Conservation (phyloP, 2,329 filamentous ascomycete species). For the Trichoderma atrobrunneum region DNA sequence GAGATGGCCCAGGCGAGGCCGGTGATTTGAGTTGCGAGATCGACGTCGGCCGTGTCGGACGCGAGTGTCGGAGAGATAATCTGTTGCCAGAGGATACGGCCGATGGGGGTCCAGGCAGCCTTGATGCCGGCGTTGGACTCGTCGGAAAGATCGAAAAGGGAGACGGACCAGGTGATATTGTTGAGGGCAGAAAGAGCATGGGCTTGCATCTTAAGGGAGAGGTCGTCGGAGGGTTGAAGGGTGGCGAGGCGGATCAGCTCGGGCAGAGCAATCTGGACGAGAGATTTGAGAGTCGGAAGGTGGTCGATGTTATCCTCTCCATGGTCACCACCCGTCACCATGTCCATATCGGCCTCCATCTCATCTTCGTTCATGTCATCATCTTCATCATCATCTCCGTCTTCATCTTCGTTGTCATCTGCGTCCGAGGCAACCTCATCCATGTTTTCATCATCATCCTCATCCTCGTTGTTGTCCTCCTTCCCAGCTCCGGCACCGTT, state of each 20-base stretch:
- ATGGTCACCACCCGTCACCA: conserved; percentile 53
- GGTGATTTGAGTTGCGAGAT: conserved; percentile 60
- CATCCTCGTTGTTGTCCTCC: conserved; percentile 34
- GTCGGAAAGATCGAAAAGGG: conserved; percentile 57
- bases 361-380: conserved; percentile 57
- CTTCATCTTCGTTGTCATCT: conserved; percentile 38
- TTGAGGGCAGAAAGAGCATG: conserved; percentile 60
- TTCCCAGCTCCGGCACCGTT: conserved; percentile 32
- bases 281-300: conserved; percentile 50
- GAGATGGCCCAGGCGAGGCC: conserved; percentile 65
- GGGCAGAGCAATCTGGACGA: conserved; percentile 37
- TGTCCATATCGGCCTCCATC: conserved; percentile 63
- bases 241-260: conserved; percentile 48
- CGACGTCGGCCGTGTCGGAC: conserved; percentile 60
- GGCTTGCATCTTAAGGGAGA: conserved; percentile 45
- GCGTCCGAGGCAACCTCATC: conserved; percentile 29
- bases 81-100: conserved; percentile 56
- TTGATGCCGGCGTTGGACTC: conserved; percentile 51
- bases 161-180: conserved; percentile 67
- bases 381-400: conserved; percentile 41
- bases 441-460: conserved; percentile 39
- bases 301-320: conserved; percentile 47
- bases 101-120: conserved; percentile 52
- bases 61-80: conserved; percentile 56
- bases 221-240: conserved; percentile 40